Evolutionary conservation across 805 yeast genomes (phyloP).

Genomic region (Blastobotrys attinorum): DNA sequence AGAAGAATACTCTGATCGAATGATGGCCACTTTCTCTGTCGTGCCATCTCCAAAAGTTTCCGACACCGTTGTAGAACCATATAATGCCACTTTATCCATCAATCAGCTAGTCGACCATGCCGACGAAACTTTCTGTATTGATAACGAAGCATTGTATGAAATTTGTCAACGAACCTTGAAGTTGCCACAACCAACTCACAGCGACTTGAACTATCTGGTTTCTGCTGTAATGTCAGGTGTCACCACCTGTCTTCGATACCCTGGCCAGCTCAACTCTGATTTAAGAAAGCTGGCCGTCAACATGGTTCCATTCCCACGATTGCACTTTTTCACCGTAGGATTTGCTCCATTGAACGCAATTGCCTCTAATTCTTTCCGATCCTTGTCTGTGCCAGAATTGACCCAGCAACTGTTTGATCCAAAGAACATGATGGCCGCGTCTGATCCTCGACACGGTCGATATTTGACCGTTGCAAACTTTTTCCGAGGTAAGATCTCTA

Average conservation of each 20-base stretch:
- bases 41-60: conserved; percentile 87
- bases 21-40: conserved; percentile 93
- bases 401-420: conserved; percentile 92
- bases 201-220: conserved; percentile 72
- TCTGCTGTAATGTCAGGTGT: conserved; percentile 94
- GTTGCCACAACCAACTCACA: conserved; percentile 68
- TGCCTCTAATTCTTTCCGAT: conserved; percentile 74
- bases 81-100: conserved; percentile 83
- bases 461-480: conserved; percentile 90
- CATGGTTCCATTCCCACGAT: conserved; percentile 90
- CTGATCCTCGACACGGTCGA: conserved; percentile 85
- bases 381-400: conserved; percentile 80
- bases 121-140: conserved; percentile 92
- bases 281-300: conserved; percentile 89
- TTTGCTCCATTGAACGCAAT: conserved; percentile 85
- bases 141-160: conserved; percentile 86
- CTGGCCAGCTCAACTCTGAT: conserved; percentile 91
- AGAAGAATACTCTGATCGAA: conserved; percentile 91
- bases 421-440: conserved; percentile 92
- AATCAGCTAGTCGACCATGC: conserved; percentile 88
- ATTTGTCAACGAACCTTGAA: conserved; percentile 83
- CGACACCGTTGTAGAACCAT: conserved; percentile 93
- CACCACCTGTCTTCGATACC: conserved; percentile 87
- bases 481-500: conserved; percentile 88
- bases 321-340: conserved; percentile 93